Evolutionary conservation across 176 grass and related monocot genomes (phyloP), one percentile per base, ranked within the genome.

Genomic region (Triticum timopheevii): DNA sequence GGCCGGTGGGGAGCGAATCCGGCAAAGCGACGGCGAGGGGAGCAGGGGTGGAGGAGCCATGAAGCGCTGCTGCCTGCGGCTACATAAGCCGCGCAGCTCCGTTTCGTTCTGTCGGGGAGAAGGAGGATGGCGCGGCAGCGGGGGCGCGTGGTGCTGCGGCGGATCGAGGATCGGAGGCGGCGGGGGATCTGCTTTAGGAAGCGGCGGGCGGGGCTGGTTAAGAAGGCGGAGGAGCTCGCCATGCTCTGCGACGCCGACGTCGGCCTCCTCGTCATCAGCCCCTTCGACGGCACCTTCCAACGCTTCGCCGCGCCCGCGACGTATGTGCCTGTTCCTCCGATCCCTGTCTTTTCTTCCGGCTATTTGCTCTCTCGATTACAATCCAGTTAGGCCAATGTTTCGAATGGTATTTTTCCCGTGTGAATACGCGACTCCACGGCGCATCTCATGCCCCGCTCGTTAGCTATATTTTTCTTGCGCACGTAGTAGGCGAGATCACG

Each of bases 171-270:
- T 12, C 72, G 47, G 22, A 63, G 27, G 73, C 58, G 73, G 8
- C 73, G 83, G 30, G 40, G 65, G 83, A 64, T 85, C 52, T 64
- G 83, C 83, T 85, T 85, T 13, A 13, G 39, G 28, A 85, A 78
- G 83, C 28, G 61, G 13, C 83, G 44, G 5, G 36, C 52, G 9
- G 82, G 35, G 3, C 33, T 74, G 69, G 34, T 73, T 28, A 83
- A 83, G 69, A 83, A 83, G 52, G 82, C 52, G 35, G 35, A 40
- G 82, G 69, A 83, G 82, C 82, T 83, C n/a, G 49, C 34, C 52
- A 34, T 83, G 50, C 81, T 73, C n/a, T 83, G 68, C 81, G 81
- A 73, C 23, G 68, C 81, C 61, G 13, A 78, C 62, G 83, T 86
- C 62, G 74, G 13, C 9, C 62, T 86, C 61, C 38, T 86, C 62